phyloP scores from a whole-genome alignment of 2,329 filamentous ascomycete genomes.

The Clonostachys rhizophaga region DNA sequence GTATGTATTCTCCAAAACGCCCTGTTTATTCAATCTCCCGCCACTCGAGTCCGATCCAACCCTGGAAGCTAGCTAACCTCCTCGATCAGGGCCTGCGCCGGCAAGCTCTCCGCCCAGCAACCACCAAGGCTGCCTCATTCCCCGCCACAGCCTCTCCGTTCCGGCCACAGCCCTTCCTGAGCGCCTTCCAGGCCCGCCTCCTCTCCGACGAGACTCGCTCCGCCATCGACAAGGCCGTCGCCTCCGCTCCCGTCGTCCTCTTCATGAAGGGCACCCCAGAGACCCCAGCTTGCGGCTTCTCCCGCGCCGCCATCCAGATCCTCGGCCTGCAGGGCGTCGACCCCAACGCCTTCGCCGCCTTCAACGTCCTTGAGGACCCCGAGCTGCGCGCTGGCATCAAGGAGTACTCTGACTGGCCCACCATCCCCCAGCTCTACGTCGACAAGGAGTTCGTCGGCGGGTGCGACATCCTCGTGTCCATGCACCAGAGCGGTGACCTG shows the following conservation, averaged over 20 bases:
- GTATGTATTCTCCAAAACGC: background rate
- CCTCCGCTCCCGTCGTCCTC: conserved; percentile 84
- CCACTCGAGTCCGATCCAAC: background rate
- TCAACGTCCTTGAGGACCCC: conserved; percentile 91
- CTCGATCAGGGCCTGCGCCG: conserved; percentile 23
- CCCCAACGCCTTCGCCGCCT: conserved; percentile 93
- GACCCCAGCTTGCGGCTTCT: conserved; percentile 95
- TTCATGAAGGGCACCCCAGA: conserved; percentile 99
- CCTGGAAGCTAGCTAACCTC: background rate
- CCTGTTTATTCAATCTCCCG: no score
- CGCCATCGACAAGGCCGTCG: conserved; percentile 88
- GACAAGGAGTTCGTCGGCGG: conserved; percentile 95
- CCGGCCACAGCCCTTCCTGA: conserved; percentile 11
- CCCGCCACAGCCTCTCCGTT: conserved; percentile 2
- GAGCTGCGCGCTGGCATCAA: conserved; percentile 91
- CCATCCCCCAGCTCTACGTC: conserved; percentile 94
- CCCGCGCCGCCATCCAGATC: conserved; percentile 90
- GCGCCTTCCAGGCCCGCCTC: conserved; percentile 51
- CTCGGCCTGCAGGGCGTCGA: conserved; percentile 92
- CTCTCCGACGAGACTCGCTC: conserved; percentile 75
- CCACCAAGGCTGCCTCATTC: conserved; percentile 2
- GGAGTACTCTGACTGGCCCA: conserved; percentile 98
- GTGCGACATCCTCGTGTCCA: conserved; percentile 94
- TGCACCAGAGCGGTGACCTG: conserved; percentile 95
- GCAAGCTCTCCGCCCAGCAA: conserved; percentile 24